Base-by-base conservation (phyloP, 768 basidiomycete genomes). In the Leucocoprinus leucothites region DNA sequence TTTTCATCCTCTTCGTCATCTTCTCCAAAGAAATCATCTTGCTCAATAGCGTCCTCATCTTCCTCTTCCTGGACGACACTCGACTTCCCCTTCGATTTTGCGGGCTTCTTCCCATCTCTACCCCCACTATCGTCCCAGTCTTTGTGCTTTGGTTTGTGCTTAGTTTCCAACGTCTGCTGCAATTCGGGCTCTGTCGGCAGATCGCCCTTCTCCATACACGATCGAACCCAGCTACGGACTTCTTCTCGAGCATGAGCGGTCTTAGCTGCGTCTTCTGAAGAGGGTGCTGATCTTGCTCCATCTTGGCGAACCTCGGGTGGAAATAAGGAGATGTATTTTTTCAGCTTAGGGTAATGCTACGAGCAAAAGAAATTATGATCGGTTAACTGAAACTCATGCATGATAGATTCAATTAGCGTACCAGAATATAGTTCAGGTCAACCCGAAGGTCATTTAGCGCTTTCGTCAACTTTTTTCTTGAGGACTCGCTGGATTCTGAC, bases 291-390 rank as follows among this genome's bases (percentile, higher is more conserved):
- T 21, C 63, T 48, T 62, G 65, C 47, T 40, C 70, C 67, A 16
- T 70, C 73, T 35, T 75, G 68, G 45, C 83, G 76, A 7, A 75
- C 69, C 63, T 85, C 84, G 0, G 87, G 82, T 4, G 94, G 92
- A 67, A 94, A 95, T 24, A 98, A 78, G 1, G 94, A 91, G 26
- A 97, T 83, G 66, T 98, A 97, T 74, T 92, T 95, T 64, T 86
- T 82, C 9, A 80, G 74, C 68, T 89, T 93, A 4, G 91, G 91
- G 67, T 88, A 94, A 67, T 92, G 82, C 91, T 93, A 45, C 35
- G 1, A 24, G 13, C 3, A 6, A 28, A 45, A 41, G n/a, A n/a
- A n/a, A n/a, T n/a, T n/a, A n/a, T 19, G 19, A 16, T 31, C 22
- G 21, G 3, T 53, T n/a, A 18, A 35, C 14, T 22, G 16, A 36